These are phyloP conservation scores for Cardamine chenopodiifolia DNA, from an alignment of 345 rosid species.

Conservation along the genomic window DNA sequence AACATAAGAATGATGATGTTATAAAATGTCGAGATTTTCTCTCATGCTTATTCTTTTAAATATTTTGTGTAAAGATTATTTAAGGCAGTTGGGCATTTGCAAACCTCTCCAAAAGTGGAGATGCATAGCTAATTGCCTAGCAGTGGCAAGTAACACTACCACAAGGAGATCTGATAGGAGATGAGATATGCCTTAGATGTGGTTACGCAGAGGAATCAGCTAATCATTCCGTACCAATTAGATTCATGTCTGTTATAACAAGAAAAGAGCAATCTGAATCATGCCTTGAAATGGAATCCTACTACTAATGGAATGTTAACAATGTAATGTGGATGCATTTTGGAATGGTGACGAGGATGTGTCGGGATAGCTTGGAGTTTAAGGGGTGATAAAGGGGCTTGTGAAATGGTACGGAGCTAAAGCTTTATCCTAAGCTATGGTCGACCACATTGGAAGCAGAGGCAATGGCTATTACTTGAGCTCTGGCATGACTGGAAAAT, in stretches of 20 bases:
- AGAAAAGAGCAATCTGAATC: neutral
- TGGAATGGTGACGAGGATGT: neutral
- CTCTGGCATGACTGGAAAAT: neutral
- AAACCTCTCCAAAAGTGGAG: too few species aligned
- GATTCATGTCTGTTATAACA: neutral
- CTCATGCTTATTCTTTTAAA: neutral
- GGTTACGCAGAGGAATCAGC: neutral
- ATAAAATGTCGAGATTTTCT: neutral
- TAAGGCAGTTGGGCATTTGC: neutral
- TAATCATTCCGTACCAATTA: too few species aligned
- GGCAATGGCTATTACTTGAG: neutral
- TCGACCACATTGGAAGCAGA: neutral
- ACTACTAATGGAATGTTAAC: neutral
- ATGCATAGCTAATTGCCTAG: neutral
- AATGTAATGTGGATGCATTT: neutral
- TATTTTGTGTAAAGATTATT: neutral
- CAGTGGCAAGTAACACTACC: neutral
- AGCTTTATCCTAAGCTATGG: neutral
- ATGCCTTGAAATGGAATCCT: too few species aligned
- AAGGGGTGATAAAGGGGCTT: too few species aligned
- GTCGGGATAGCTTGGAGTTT: neutral
- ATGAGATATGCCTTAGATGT: neutral
- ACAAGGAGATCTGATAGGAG: neutral
- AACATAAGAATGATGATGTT: neutral
- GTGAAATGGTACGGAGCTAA: neutral